Percentiles rank a stretch among this genome's conserved stretches.
These are phyloP conservation scores for Tolypocladium ovalisporum DNA, from an alignment of 2,329 filamentous ascomycete species.

Conservation along the genomic window DNA sequence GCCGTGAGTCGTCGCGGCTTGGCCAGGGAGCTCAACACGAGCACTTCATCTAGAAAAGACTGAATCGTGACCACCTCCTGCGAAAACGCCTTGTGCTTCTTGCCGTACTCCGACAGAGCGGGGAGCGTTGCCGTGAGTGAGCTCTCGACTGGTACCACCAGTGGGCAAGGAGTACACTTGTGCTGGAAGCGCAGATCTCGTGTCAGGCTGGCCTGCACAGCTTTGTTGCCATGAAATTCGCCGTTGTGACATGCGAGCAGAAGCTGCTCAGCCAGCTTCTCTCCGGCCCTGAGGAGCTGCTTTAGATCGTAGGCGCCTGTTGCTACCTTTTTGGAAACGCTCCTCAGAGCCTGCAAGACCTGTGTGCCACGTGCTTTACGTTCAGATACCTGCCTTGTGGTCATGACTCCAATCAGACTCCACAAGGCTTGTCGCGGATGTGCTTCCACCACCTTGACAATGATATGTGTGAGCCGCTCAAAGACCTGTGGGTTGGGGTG, in stretches of 20 bases:
- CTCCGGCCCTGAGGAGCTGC: constrained; percentile 62
- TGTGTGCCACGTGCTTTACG: constrained; percentile 44
- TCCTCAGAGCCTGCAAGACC: constrained; percentile 39
- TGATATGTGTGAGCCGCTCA: constrained; percentile 64
- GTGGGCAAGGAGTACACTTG: constrained; percentile 67
- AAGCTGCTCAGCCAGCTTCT: constrained; percentile 74
- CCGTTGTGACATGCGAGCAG: constrained; percentile 71
- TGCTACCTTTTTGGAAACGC: constrained; percentile 39
- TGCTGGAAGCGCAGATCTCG: constrained; percentile 75
- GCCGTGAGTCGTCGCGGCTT: constrained; percentile 85
- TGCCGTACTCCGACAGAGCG: constrained; percentile 56
- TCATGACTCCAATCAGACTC: constrained; percentile 80
- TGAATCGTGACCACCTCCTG: constrained; percentile 76
- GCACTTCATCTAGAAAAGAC: constrained; percentile 73
- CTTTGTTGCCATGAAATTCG: constrained; percentile 57
- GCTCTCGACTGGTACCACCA: constrained; percentile 83
- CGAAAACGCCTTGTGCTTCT: constrained; percentile 77
- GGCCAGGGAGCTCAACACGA: constrained; percentile 83
- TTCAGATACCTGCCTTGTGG: constrained; percentile 60
- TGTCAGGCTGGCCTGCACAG: constrained; percentile 59
- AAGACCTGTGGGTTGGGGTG: constrained; percentile 74
- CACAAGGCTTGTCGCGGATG: constrained; percentile 88
- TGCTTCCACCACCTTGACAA: constrained; percentile 73
- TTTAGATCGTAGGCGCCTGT: constrained; percentile 50
- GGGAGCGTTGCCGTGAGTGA: constrained; percentile 78